A percentile compares a stretch with the other conserved stretches of the same genome.
These are phyloP conservation scores for Alternaria postmessia DNA, from an alignment of 2,329 filamentous ascomycete species.

Conservation along the genomic window DNA sequence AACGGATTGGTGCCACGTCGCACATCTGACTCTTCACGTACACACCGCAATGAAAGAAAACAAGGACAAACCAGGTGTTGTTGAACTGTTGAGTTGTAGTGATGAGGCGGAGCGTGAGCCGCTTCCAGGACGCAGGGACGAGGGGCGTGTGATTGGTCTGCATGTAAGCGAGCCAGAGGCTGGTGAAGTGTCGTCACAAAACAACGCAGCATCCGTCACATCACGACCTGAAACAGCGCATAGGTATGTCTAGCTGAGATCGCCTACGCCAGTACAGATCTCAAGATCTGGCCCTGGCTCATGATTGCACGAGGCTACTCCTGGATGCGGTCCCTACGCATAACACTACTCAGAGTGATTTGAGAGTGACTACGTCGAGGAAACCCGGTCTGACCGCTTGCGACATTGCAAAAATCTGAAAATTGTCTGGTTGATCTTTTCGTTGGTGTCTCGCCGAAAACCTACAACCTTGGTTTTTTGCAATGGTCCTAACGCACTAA, in stretches of 20 bases:
- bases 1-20: slow-evolving; percentile 7
- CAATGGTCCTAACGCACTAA: not conserved
- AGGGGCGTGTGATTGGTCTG: slow-evolving; percentile 9
- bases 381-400: not conserved
- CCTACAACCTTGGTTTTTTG: not conserved
- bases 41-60: not conserved
- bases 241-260: not conserved
- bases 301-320: not conserved
- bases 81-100: slow-evolving; percentile 5
- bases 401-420: not conserved
- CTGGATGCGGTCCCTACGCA: not conserved
- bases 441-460: not conserved
- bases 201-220: slow-evolving; percentile 15
- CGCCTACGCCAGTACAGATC: not conserved
- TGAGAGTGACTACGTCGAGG: not conserved
- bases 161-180: slow-evolving; percentile 7
- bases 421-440: not conserved
- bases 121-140: slow-evolving; percentile 13
- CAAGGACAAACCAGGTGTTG: slow-evolving; percentile 5
- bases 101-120: slow-evolving; percentile 13
- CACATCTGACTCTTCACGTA: not conserved
- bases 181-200: slow-evolving; percentile 18
- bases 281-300: not conserved
- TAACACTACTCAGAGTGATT: not conserved
- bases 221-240: slow-evolving; percentile 5